Evolutionary conservation across 495 filamentous ascomycete species (phyloP), one percentile per base, ranked within the genome.

Genomic region (Trichocladium uniseriatum): DNA sequence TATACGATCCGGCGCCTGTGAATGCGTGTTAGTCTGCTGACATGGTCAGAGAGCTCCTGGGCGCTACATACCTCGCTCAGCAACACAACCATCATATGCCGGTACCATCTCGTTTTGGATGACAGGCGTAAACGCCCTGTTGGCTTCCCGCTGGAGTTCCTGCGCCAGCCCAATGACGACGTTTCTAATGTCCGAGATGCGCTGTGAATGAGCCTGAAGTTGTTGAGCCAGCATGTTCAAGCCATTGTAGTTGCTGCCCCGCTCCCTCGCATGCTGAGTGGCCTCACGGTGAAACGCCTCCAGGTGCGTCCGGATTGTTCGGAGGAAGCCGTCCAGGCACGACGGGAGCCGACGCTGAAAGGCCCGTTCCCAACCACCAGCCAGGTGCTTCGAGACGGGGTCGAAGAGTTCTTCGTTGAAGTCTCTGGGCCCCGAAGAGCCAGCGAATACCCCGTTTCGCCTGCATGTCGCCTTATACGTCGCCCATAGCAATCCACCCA

Each of bases 391-490:
- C 13, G 70, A 70, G 45, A 83, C 73, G 0, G 80, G 79, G 13
- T 76, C 72, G 3, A 69, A 68, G 5, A 76, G 64, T 19, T 70
- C 67, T 15, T 45, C 56, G 36, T 81, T 81, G 57, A 79, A 74
- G 44, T 80, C 72, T 20, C 62, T 61, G 2, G 53, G 45, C 0
- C 72, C 72, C 9, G 45, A 16, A 20, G 55, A 46, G 35, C 70
- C 72, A 6, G 34, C 1, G 24, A 55, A 73, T 11, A 67, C 52
- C 13, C 73, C 64, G 5, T 56, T 27, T 16, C 81, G 69, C 45
- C 73, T 67, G 57, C 73, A 76, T 6, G 72, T 71, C n/a, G 82
- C 83, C 60, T 77, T 79, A 53, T 84, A 86, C 0, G 82, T 83
- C 2, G 64, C 20, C 70, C 70, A 84, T 28, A 54, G 51, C 16